Percentiles rank a stretch among this genome's conserved stretches.
Evolutionary conservation across 345 rosid genomes (phyloP).

Genomic region (Lepidium sativum): DNA sequence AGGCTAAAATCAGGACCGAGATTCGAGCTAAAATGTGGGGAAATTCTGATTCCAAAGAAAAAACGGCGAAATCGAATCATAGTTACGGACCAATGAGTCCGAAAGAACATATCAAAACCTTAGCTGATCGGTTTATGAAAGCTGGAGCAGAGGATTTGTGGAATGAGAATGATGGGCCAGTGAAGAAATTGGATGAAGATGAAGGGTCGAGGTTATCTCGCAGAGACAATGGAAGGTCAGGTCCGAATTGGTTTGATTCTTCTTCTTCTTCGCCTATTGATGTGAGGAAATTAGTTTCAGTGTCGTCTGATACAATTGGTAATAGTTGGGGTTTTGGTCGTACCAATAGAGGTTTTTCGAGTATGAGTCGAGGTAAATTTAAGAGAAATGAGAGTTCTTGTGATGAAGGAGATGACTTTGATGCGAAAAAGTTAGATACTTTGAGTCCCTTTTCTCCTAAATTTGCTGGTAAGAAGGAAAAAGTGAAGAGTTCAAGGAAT

Average conservation of each 20-base stretch:
- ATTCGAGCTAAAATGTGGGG: slow-evolving; percentile 50
- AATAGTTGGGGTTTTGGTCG: slow-evolving; percentile 5
- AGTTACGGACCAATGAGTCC: slow-evolving; percentile 51
- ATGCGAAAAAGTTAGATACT: slow-evolving; percentile 7
- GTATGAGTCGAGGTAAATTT: slow-evolving; percentile 30
- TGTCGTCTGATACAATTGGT: background rate
- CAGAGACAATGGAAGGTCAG: slow-evolving; percentile 21
- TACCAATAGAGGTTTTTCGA: slow-evolving; percentile 37
- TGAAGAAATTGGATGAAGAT: slow-evolving; percentile 31
- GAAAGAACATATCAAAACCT: slow-evolving; percentile 50
- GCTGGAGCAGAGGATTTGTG: slow-evolving; percentile 89
- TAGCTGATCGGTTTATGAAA: slow-evolving; percentile 88
- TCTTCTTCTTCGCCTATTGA: slow-evolving; percentile 37
- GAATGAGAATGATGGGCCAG: slow-evolving; percentile 77
- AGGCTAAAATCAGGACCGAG: slow-evolving; percentile 66
- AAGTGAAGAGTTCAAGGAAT: slow-evolving; percentile 18
- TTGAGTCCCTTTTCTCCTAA: slow-evolving; percentile 19
- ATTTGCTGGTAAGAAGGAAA: slow-evolving; percentile 13
- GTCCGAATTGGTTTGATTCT: slow-evolving; percentile 15
- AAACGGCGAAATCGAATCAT: background rate
- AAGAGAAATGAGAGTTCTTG: slow-evolving; percentile 41
- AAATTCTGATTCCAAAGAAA: slow-evolving; percentile 16
- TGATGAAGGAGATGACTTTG: slow-evolving; percentile 24
- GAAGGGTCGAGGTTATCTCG: slow-evolving; percentile 7
- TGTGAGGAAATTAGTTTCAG: slow-evolving; percentile 38